Base-by-base conservation (phyloP, 176 grass and related monocot species). In the Cymbopogon citratus region DNA sequence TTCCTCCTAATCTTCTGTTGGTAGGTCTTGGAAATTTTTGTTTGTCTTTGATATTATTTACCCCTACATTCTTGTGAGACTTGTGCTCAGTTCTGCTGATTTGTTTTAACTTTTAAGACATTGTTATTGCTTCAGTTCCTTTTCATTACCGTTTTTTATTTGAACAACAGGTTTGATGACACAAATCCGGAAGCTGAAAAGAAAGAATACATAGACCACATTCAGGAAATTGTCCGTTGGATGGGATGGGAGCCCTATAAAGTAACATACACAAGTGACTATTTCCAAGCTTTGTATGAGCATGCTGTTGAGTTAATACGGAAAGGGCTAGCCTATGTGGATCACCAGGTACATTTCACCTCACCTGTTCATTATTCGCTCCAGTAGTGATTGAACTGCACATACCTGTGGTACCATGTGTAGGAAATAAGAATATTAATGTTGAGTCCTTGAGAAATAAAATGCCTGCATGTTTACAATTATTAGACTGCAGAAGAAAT, bases 111-210 rank as follows among this genome's bases (percentile, higher is more conserved):
- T 12, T 28, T 66, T 35, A 57, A 28, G 10, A 62, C 44, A 36
- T 56, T 61, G 12, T 41, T 72, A 9, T 60, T 45, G 19, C 13
- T 66, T 66, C 27, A n/a, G 35, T 66, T 78, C 15, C 69, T 79
- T 73, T 66, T 15, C 15, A 38, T 86, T 74, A 39, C 63, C 33
- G 12, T 43, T 52, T 46, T 77, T 18, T 84, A 28, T 86, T 40
- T 85, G 48, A 74, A 90, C n/a, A 75, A 87, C 73, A 99, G 97
- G 80, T 99, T 95, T 85, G 97, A 99, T 83, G 97, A 99, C 63
- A 99, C 97, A 73, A 96, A 99, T 77, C 97, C 96, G 96, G 31
- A 99, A 83, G 96, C 96, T 74, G 92, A 99, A 79, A 99, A 99
- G 83, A 82, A 83, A 88, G 96, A 99, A 82, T 99, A 95, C 78